Conservation (phyloP, 1,284 basidiomycete genomes). For the Inonotus obliquus region DNA sequence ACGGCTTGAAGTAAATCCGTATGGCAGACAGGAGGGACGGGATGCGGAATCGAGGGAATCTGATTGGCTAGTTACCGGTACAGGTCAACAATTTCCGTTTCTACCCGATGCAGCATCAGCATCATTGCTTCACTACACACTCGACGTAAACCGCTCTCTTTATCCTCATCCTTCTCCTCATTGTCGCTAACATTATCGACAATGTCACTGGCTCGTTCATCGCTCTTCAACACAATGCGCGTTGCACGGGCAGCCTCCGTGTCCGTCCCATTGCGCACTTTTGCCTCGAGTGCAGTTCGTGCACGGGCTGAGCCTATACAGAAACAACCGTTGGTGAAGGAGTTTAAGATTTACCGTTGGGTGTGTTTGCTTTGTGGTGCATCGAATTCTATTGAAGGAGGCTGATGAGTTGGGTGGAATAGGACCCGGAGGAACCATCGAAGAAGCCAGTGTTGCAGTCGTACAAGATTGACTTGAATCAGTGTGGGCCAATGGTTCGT, state of each 20-base stretch:
- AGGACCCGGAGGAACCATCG: conserved; percentile 95
- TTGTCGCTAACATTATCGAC: neutral
- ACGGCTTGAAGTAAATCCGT: too few relatives aligned
- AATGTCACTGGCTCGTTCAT: conserved; percentile 17
- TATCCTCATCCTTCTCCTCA: neutral
- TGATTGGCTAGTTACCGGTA: conserved; percentile 8
- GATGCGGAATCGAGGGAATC: neutral
- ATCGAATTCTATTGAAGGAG: neutral
- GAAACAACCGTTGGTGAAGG: conserved; percentile 55
- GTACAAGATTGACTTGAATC: conserved; percentile 91
- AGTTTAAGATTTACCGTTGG: conserved; percentile 98
- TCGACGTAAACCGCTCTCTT: neutral
- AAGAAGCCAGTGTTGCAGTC: conserved; percentile 90
- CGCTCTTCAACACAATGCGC: conserved; percentile 3
- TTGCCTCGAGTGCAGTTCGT: conserved; percentile 33
- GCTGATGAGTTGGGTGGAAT: neutral
- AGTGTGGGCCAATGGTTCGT: conserved; percentile 92
- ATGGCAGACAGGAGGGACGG: too few relatives aligned
- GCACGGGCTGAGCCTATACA: conserved; percentile 36
- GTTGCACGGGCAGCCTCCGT: neutral
- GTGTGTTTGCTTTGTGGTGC: conserved; percentile 35
- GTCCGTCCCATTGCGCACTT: conserved; percentile 25
- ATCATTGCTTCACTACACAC: neutral
- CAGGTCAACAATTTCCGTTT: neutral
- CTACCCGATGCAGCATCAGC: conserved; percentile 3